phyloP scores from a whole-genome alignment of 2,329 filamentous ascomycete genomes.

The Thermothelomyces thermophilus region DNA sequence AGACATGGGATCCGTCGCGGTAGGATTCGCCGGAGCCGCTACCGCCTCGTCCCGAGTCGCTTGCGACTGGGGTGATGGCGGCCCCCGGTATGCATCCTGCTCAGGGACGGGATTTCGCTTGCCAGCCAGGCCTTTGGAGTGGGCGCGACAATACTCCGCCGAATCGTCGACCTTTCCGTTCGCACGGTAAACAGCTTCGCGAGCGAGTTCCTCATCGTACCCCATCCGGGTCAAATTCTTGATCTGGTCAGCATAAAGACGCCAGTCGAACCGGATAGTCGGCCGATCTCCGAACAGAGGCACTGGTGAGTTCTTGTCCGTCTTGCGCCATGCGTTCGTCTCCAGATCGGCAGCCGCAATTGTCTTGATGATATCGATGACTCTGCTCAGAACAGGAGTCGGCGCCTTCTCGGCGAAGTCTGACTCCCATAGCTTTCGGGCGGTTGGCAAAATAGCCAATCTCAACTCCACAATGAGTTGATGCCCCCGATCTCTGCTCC shows the following conservation, averaged over 20 bases:
- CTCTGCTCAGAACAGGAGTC: constrained; percentile 65
- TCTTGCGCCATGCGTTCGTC: constrained; percentile 52
- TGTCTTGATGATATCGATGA: constrained; percentile 77
- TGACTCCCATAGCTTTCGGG: constrained; percentile 79
- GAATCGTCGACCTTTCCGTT: constrained; percentile 58
- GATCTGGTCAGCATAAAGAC: constrained; percentile 30
- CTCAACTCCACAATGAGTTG: constrained; percentile 86
- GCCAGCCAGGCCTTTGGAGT: constrained; percentile 50
- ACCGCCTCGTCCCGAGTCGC: constrained; percentile 21
- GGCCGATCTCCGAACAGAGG: constrained; percentile 41
- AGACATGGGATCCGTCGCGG: constrained; percentile 28
- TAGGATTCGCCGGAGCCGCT: constrained; percentile 8
- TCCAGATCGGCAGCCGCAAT: constrained; percentile 76
- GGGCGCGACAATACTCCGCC: constrained; percentile 67
- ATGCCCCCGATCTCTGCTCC: constrained; percentile 35
- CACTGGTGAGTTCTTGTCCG: constrained; percentile 44
- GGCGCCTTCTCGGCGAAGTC: constrained; percentile 74
- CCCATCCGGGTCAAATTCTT: constrained; percentile 33
- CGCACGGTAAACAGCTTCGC: constrained; percentile 77
- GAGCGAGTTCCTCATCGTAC: constrained; percentile 55
- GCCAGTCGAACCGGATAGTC: constrained; percentile 43
- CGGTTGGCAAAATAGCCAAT: constrained; percentile 67
- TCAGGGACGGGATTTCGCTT: constrained; percentile 61
- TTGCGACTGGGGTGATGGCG: constrained; percentile 27
- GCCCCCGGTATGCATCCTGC: constrained; percentile 43